Percentiles rank a stretch among this genome's conserved stretches.
Evolutionary conservation across 257 asterid genomes (phyloP).

Genomic region (Nicotiana knightiana): DNA sequence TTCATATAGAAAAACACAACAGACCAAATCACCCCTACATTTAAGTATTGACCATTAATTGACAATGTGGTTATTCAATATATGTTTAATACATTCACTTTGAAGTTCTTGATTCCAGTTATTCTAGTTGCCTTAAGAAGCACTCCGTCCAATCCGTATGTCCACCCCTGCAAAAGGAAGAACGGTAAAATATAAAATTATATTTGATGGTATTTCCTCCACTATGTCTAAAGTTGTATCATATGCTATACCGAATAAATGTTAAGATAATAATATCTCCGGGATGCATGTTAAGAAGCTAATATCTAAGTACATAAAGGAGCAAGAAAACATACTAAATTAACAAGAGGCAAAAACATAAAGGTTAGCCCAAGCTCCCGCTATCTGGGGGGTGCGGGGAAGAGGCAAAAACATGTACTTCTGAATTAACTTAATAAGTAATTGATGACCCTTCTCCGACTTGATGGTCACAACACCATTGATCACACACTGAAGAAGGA

Average conservation of each 20-base stretch:
- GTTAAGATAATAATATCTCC: neutral
- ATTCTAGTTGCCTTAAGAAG: constrained; percentile 67
- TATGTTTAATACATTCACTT: constrained; percentile 39
- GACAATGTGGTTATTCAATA: neutral
- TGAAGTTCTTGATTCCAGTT: constrained; percentile 73
- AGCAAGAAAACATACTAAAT: neutral
- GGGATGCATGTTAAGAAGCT: neutral
- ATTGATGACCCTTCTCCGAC: neutral
- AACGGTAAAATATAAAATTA: neutral
- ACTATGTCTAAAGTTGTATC: neutral
- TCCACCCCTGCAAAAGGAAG: constrained; percentile 61
- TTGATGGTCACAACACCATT: neutral
- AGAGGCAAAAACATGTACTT: neutral
- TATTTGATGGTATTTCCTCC: neutral
- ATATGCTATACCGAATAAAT: neutral
- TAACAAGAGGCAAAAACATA: neutral
- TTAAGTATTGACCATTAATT: neutral
- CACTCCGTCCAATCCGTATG: constrained; percentile 75
- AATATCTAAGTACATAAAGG: neutral
- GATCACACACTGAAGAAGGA: neutral
- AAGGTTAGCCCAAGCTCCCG: no score
- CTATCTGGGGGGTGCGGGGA: no score
- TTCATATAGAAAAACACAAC: constrained; percentile 19
- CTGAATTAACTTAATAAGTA: neutral
- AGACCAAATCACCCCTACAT: neutral